Evolutionary conservation across 306 rosid genomes (phyloP).

Genomic region (Herpetospermum pedunculosum): DNA sequence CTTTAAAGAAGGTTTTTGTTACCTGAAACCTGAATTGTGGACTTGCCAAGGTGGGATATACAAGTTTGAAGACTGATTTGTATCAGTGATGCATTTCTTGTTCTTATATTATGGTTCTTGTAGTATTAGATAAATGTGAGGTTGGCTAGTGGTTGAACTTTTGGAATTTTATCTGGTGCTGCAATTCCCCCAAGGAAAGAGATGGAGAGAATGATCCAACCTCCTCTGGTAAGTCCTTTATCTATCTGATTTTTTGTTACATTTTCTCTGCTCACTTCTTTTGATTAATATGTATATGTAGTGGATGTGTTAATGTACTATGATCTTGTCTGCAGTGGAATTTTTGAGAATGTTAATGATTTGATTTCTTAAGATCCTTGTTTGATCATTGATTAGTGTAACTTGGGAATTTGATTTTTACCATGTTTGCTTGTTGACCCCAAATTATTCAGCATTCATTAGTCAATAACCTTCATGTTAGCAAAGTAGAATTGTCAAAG

Average conservation of each 20-base stretch:
- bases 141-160: neutral
- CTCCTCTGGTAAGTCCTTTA: slow-evolving; percentile 8
- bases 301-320: neutral
- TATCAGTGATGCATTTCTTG: slow-evolving; percentile 6
- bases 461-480: neutral
- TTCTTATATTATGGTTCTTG: neutral
- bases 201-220: slow-evolving; percentile 17
- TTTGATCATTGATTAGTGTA: neutral
- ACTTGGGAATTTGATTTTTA: neutral
- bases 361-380: neutral
- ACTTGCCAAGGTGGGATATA: neutral
- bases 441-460: neutral
- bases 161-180: neutral
- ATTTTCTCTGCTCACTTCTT: neutral
- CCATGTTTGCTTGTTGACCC: neutral
- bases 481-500: neutral
- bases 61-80: neutral
- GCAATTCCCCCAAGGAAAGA: slow-evolving; percentile 8
- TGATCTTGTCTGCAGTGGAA: neutral
- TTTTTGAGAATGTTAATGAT: neutral
- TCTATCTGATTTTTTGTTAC: neutral
- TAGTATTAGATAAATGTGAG: slow-evolving; percentile 1
- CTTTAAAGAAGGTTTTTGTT: neutral
- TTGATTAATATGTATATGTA: neutral
- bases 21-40: neutral